phyloP scores from a whole-genome alignment of 2,329 filamentous ascomycete species.

The Orbilia ellipsospora region DNA sequence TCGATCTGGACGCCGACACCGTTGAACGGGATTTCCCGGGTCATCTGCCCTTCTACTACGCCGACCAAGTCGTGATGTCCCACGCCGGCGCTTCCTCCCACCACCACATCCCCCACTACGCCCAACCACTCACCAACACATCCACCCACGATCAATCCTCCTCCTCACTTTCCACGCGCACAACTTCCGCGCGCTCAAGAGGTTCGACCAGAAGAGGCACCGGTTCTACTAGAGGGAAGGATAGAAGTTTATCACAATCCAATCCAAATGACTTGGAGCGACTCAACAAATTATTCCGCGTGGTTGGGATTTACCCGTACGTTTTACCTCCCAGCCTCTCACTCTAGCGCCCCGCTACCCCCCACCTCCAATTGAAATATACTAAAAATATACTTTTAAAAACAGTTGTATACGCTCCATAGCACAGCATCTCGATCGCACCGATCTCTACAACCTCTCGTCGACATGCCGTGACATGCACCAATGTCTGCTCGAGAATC shows the following conservation, averaged over 20 bases:
- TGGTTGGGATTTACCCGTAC: slow-evolving; percentile 51
- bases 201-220: slow-evolving; percentile 3
- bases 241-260: neutral
- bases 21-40: slow-evolving; percentile 55
- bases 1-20: slow-evolving; percentile 53
- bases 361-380: slow-evolving; percentile 1
- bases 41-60: slow-evolving; percentile 34
- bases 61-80: slow-evolving; percentile 19
- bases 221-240: slow-evolving; percentile 15
- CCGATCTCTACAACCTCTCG: slow-evolving; percentile 50
- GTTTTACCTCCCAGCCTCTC: neutral
- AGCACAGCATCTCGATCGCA: slow-evolving; percentile 47
- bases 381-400: neutral
- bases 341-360: neutral
- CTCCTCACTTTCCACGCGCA: neutral
- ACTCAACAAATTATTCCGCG: slow-evolving; percentile 45
- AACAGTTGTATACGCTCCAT: slow-evolving; percentile 49
- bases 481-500: slow-evolving; percentile 50
- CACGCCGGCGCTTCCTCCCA: slow-evolving; percentile 14
- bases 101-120: slow-evolving; percentile 36
- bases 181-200: slow-evolving; percentile 20
- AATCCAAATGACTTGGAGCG: slow-evolving; percentile 37
- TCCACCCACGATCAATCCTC: slow-evolving; percentile 11
- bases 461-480: slow-evolving; percentile 52
- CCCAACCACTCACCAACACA: slow-evolving; percentile 19